Evolutionary conservation across 371 early-diverging fungal genomes (phyloP).

Genomic region (Entomophthora muscae): DNA sequence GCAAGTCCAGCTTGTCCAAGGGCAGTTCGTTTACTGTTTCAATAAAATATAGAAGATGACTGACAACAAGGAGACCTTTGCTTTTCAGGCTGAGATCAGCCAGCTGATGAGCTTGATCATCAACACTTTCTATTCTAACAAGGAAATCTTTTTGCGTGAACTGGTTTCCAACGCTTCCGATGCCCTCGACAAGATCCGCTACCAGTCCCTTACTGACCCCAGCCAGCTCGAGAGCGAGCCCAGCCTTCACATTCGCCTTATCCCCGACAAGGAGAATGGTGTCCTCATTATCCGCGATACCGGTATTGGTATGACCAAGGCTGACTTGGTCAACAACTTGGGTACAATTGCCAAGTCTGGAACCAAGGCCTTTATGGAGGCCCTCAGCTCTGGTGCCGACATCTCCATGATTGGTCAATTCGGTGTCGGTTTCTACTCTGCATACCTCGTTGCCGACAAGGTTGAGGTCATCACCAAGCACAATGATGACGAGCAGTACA

Average conservation of each 20-base stretch:
- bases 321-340: constrained; percentile 86
- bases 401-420: constrained; percentile 95
- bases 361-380: constrained; percentile 90
- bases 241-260: constrained; percentile 71
- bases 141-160: constrained; percentile 92
- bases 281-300: constrained; percentile 49
- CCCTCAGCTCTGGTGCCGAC: constrained; percentile 55
- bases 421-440: constrained; percentile 98
- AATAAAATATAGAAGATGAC: not conserved
- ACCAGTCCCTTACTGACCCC: constrained; percentile 63
- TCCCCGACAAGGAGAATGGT: constrained; percentile 61
- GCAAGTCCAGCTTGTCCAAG: not conserved
- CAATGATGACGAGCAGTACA: constrained; percentile 85
- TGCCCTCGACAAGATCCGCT: constrained; percentile 88
- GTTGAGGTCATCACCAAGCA: constrained; percentile 91
- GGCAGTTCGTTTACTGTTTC: not conserved
- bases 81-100: constrained; percentile 86
- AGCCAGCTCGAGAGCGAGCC: constrained; percentile 54
- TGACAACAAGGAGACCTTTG: constrained; percentile 21
- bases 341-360: constrained; percentile 95
- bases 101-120: constrained; percentile 90
- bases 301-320: constrained; percentile 97
- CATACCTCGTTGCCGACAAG: constrained; percentile 88
- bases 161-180: constrained; percentile 89
- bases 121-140: constrained; percentile 77